These are phyloP conservation scores for Colletotrichum spaethianum DNA, from an alignment of 2,329 filamentous ascomycete genomes.

Conservation along the genomic window DNA sequence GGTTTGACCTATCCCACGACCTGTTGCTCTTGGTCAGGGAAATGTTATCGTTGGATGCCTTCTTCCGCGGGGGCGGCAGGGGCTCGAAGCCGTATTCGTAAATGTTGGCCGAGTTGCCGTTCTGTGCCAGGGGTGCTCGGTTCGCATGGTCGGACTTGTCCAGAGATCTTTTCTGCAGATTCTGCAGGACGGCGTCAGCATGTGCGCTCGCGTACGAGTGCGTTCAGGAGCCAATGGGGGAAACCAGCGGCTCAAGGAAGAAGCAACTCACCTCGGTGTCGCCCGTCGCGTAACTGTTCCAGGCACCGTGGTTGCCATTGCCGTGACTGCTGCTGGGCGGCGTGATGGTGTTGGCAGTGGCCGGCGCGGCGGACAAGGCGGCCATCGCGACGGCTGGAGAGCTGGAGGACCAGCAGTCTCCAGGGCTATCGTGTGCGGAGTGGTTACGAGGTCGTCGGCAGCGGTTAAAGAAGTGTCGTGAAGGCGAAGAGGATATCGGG, in stretches of 20 bases:
- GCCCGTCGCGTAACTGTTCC: conserved; percentile 54
- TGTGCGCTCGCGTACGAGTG: neutral
- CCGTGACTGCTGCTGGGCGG: conserved; percentile 66
- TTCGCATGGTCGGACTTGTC: conserved; percentile 40
- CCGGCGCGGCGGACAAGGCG: conserved; percentile 65
- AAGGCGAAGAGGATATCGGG: conserved; percentile 16
- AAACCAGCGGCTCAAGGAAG: neutral
- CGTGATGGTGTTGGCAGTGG: conserved; percentile 62
- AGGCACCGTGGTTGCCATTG: conserved; percentile 61
- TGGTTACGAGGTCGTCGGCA: neutral
- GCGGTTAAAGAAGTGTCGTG: neutral
- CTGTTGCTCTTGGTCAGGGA: conserved; percentile 35
- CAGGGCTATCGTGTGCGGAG: conserved; percentile 23
- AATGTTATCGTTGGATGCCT: conserved; percentile 54
- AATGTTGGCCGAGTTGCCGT: conserved; percentile 44
- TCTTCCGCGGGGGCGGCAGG: conserved; percentile 49
- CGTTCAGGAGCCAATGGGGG: conserved; percentile 6
- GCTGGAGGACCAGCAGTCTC: conserved; percentile 38
- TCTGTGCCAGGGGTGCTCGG: conserved; percentile 38
- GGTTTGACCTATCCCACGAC: conserved; percentile 38
- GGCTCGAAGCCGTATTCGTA: conserved; percentile 43
- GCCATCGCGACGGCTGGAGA: conserved; percentile 58
- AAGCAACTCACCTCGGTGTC: conserved; percentile 55
- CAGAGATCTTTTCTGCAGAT: conserved; percentile 39
- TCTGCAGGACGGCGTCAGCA: conserved; percentile 37